Evolutionary conservation across 2,329 filamentous ascomycete genomes (phyloP), one percentile per base, ranked within the genome.

Genomic region (Colletotrichum endophyticum): DNA sequence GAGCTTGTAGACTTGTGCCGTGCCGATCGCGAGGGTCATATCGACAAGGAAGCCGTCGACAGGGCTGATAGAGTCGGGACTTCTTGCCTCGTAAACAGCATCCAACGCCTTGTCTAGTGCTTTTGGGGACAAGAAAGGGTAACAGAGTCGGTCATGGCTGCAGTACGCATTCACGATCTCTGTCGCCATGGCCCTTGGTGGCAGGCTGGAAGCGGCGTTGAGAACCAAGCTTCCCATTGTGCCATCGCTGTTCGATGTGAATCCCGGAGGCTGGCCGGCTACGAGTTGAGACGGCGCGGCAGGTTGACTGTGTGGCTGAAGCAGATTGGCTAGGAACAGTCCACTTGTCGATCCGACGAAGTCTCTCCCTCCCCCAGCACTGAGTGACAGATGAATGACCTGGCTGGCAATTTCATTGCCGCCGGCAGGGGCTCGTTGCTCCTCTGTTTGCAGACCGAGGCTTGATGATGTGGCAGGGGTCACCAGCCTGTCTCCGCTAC

Each of bases 11-110:
- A 86, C 83, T 57, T 86, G 86, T 0, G 85, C 84, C 0, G 84
- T 87, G 2, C 84, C 84, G 53, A 88, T 88, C 9, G 87, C 87
- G 1, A 88, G 79, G 0, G 85, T 81, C 84, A 88, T 87, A 75
- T 88, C 83, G 44, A 88, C 81, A 4, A 87, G 79, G 73, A 88
- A 88, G 0, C 81, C 82, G 28, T 86, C 84, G 13, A 82, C 83
- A 1, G 82, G 78, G 32, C 81, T 77, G 2, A 53, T 72, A 0
- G 81, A 77, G 5, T 64, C 44, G 4, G 61, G 3, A 19, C 9
- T 56, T 6, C 83, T 79, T n/a, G 76, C 78, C n/a, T 81, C 79
- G 28, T 86, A 85, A 2, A 85, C 80, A 0, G 78, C 78, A 8
- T 84, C 80, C 7, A 83, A 9, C 1, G 81, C 81, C 1, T 78